phyloP scores from a whole-genome alignment of 306 rosid species.

The Carpinus fangiana region DNA sequence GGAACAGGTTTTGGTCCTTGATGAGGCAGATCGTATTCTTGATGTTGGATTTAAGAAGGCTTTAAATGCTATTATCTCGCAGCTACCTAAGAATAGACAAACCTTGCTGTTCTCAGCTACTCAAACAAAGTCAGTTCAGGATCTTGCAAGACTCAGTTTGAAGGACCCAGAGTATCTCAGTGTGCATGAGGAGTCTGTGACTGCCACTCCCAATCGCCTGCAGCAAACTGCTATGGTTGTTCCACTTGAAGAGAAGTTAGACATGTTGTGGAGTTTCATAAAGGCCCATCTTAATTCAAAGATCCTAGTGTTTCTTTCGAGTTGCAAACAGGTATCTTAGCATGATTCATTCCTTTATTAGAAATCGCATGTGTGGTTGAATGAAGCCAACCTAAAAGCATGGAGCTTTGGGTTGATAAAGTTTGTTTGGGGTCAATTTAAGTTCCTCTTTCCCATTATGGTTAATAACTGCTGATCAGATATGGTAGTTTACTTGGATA shows the following conservation, averaged over 20 bases:
- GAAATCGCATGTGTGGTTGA: background rate
- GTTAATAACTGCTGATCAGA: background rate
- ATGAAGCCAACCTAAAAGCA: constrained; percentile 2
- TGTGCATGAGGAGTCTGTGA: constrained; percentile 78
- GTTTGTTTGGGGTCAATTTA: background rate
- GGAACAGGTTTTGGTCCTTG: constrained; percentile 84
- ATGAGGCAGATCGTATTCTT: constrained; percentile 95
- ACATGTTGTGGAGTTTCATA: constrained; percentile 92
- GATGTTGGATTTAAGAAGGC: constrained; percentile 73
- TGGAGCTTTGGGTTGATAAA: background rate
- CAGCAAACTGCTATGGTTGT: constrained; percentile 74
- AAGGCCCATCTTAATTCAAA: constrained; percentile 80
- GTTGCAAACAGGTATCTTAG: constrained; percentile 72
- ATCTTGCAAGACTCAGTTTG: constrained; percentile 93
- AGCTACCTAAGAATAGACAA: constrained; percentile 84
- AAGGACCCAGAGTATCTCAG: constrained; percentile 96
- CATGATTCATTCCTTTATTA: background rate
- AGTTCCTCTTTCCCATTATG: background rate
- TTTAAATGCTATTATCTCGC: constrained; percentile 81
- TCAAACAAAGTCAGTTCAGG: constrained; percentile 81
- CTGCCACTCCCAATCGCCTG: constrained; percentile 82
- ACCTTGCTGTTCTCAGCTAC: constrained; percentile 95
- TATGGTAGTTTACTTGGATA: background rate
- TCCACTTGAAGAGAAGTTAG: constrained; percentile 76
- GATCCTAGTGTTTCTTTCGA: constrained; percentile 81